Conservation (phyloP, 768 basidiomycete species). For the Pleurotus citrinopileatus region DNA sequence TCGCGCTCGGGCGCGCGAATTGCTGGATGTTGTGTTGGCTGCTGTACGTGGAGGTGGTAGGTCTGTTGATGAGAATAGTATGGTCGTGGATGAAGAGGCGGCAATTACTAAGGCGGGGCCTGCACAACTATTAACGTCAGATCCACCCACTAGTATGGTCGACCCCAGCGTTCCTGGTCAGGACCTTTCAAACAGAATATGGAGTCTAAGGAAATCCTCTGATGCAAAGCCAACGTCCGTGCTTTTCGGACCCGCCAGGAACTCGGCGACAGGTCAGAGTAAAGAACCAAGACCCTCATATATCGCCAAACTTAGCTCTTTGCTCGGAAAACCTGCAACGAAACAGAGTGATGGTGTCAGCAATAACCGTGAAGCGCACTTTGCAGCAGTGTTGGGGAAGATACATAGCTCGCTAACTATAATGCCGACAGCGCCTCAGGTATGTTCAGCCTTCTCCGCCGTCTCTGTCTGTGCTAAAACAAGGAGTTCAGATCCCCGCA, state of each 20-base stretch:
- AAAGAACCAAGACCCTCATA: too few species aligned
- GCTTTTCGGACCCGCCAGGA: background rate
- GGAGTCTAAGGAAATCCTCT: too few species aligned
- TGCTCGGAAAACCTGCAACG: slow-evolving; percentile 38
- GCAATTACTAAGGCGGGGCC: too few species aligned
- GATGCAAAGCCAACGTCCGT: background rate
- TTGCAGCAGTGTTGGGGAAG: slow-evolving; percentile 54
- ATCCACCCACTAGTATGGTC: too few species aligned
- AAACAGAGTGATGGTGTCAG: slow-evolving; percentile 1
- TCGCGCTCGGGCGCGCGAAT: slow-evolving; percentile 57
- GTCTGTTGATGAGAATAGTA: background rate
- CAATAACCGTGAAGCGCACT: slow-evolving; percentile 23
- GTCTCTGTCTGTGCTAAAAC: background rate
- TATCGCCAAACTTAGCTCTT: slow-evolving; percentile 35
- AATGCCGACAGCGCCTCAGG: slow-evolving; percentile 50
- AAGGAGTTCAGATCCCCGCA: background rate
- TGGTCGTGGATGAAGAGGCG: background rate
- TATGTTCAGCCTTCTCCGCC: slow-evolving; percentile 16
- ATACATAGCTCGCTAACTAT: slow-evolving; percentile 68
- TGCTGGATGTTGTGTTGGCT: slow-evolving; percentile 51
- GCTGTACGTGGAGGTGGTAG: slow-evolving; percentile 2
- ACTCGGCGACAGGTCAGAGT: slow-evolving; percentile 10
- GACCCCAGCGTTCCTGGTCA: background rate
- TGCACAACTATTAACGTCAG: too few species aligned
- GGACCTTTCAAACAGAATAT: background rate